Evolutionary conservation across 2,329 filamentous ascomycete genomes (phyloP).

Genomic region (Alternaria infectoria): DNA sequence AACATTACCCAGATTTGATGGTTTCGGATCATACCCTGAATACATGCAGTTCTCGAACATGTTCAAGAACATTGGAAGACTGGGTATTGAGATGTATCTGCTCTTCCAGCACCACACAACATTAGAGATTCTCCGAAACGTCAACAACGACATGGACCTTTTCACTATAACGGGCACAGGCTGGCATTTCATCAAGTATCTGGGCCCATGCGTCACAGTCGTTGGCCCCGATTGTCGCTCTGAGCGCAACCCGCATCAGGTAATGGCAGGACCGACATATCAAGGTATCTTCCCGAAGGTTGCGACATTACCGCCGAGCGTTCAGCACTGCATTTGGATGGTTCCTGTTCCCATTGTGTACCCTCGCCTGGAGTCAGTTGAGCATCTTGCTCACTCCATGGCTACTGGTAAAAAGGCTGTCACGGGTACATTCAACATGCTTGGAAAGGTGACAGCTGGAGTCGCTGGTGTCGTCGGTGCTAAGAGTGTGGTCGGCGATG

Average conservation of each 20-base stretch:
- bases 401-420: constrained; percentile 96
- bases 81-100: constrained; percentile 97
- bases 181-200: constrained; percentile 98
- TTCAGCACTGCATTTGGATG: constrained; percentile 98
- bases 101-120: constrained; percentile 99
- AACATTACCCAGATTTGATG: constrained; percentile 74
- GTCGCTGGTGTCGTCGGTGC: constrained; percentile 95
- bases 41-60: constrained; percentile 98
- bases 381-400: constrained; percentile 88
- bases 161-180: constrained; percentile 97
- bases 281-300: constrained; percentile 97
- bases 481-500: constrained; percentile 88
- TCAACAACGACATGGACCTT: constrained; percentile 85
- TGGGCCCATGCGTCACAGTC: constrained; percentile 88
- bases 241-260: constrained; percentile 86
- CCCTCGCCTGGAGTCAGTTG: constrained; percentile 87
- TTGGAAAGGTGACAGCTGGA: constrained; percentile 93
- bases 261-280: constrained; percentile 95
- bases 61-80: constrained; percentile 96
- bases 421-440: constrained; percentile 93
- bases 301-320: constrained; percentile 84
- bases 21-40: constrained; percentile 94
- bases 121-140: constrained; percentile 87
- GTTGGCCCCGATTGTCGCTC: constrained; percentile 91
- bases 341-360: constrained; percentile 89